Base-by-base conservation (phyloP, 176 grass and related monocot species). In the Guadua angustifolia region DNA sequence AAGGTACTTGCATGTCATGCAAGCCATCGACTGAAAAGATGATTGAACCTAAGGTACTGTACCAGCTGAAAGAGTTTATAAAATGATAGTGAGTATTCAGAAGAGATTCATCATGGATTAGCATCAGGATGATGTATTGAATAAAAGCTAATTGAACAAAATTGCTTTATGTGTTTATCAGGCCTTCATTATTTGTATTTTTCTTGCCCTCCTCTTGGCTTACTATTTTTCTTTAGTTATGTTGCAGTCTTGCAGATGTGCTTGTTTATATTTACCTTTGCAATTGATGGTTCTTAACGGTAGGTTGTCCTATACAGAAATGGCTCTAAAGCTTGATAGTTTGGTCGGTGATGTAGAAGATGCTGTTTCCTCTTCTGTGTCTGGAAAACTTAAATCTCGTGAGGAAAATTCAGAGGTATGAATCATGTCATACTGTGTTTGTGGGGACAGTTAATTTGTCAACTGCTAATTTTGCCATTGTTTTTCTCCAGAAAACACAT, bases 341-440 rank as follows among this genome's bases (percentile, higher is more conserved):
- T 89, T 95, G 84, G 86, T 99, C 45, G 89, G 93, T 17, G 89
- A 94, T 84, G 75, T 99, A 74, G 96, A 99, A 87, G 96, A 95
- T 79, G 91, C 83, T 0, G 83, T 99, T 69, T 92, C 89, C 52
- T 89, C 93, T 74, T 92, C 88, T 78, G 81, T 99, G 22, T 76
- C 88, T 22, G 78, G 80, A 71, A 99, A 95, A 88, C 88, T 99
- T 39, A 95, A 84, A 88, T 91, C 77, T 84, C 71, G 57, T 79
- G 58, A 58, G 26, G 62, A 82, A 75, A 90, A 88, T 64, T 88
- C 86, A 40, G 86, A 80, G 93, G 96, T 99, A 87, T 79, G 80
- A 74, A 78, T 89, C 61, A 73, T 71, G 9, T 33, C 24, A 49
- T 77, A 85, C 62, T 78, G 47, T 26, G 25, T 15, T 74, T 87